Percentiles rank a stretch among this genome's conserved stretches.
These are phyloP conservation scores for Sporothrix globosa DNA, from an alignment of 2,329 filamentous ascomycete species.

Conservation along the genomic window DNA sequence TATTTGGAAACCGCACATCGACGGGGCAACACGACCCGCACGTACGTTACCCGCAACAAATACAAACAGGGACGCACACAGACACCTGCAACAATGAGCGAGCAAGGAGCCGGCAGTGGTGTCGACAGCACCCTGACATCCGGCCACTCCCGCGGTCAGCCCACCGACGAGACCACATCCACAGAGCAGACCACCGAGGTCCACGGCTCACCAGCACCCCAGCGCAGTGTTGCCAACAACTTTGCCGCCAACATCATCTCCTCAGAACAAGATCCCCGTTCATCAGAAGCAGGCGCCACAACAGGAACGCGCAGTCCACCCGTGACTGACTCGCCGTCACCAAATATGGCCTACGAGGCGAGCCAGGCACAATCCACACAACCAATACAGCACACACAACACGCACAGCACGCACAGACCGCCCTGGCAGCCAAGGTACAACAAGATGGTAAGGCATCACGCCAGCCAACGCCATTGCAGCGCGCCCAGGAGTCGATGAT, in stretches of 20 bases:
- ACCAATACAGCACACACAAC: slow-evolving; percentile 1
- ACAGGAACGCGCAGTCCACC: slow-evolving; percentile 31
- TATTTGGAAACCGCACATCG: not conserved
- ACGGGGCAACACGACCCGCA: not conserved
- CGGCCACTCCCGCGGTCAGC: slow-evolving; percentile 49
- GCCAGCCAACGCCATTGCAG: not conserved
- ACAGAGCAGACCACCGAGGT: slow-evolving; percentile 49
- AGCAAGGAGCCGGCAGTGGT: slow-evolving; percentile 53
- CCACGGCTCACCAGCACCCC: slow-evolving; percentile 42
- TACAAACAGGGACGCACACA: not conserved
- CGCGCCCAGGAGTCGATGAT: slow-evolving; percentile 9
- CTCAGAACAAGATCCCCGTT: slow-evolving; percentile 36
- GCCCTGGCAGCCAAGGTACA: slow-evolving; percentile 10
- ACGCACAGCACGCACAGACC: slow-evolving; percentile 9
- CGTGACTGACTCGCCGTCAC: slow-evolving; percentile 18
- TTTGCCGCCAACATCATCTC: slow-evolving; percentile 23
- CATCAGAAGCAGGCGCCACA: slow-evolving; percentile 30
- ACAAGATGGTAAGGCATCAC: slow-evolving; percentile 17
- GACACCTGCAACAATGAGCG: slow-evolving; percentile 45
- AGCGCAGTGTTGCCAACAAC: slow-evolving; percentile 32
- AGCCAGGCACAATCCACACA: slow-evolving; percentile 20
- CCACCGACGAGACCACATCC: slow-evolving; percentile 50
- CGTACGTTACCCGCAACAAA: not conserved
- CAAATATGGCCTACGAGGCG: slow-evolving; percentile 29
- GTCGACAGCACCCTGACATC: slow-evolving; percentile 46